These are phyloP conservation scores for Lachancea fermentati DNA, from an alignment of 805 yeast genomes.

Conservation along the genomic window DNA sequence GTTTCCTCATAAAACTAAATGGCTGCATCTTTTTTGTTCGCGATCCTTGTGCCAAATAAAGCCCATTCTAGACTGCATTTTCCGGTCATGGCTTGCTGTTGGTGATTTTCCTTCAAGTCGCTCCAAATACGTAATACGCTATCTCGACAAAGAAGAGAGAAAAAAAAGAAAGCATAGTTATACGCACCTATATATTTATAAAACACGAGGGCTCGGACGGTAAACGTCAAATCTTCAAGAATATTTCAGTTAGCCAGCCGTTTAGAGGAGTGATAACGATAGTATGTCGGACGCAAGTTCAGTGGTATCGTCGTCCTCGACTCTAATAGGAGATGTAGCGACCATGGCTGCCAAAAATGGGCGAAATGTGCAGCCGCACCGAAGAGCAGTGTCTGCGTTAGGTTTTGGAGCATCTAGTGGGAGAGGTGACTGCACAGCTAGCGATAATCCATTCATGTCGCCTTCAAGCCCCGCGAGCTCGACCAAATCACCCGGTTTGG, in stretches of 20 bases:
- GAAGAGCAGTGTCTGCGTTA: conserved; percentile 7
- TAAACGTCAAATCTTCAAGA: no score
- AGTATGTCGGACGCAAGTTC: conserved; percentile 5
- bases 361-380: conserved; percentile 4
- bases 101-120: background rate
- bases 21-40: no score
- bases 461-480: conserved; percentile 1
- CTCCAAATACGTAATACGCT: background rate
- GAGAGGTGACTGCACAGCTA: background rate
- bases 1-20: no score
- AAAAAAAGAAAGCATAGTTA: background rate
- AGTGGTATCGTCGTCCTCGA: conserved; percentile 7
- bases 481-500: background rate
- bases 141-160: background rate
- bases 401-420: background rate
- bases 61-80: no score
- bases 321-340: conserved; percentile 6
- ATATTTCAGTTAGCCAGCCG: no score
- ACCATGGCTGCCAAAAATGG: background rate
- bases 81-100: background rate
- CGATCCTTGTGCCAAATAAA: no score
- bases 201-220: background rate
- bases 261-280: background rate
- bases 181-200: background rate
- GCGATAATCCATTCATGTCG: background rate